Percentiles rank a stretch among this genome's conserved stretches.
Evolutionary conservation across 2,329 filamentous ascomycete genomes (phyloP).

Genomic region (Cladophialophora chaetospira): DNA sequence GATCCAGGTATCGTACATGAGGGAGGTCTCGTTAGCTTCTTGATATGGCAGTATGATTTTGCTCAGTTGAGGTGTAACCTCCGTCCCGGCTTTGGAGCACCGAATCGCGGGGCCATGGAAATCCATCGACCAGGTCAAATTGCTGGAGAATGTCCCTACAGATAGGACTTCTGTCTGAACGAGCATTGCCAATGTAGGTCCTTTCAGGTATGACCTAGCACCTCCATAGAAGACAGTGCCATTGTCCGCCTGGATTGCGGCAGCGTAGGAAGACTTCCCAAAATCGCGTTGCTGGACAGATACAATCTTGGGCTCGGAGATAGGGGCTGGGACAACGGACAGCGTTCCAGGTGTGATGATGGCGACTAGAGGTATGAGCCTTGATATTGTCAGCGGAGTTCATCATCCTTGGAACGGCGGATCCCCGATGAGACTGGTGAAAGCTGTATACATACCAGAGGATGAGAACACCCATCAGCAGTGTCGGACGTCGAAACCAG

Average conservation of each 20-base stretch:
- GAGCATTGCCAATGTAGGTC: conserved; percentile 4
- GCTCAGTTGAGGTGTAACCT: neutral
- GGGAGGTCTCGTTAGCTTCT: neutral
- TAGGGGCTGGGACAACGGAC: conserved; percentile 36
- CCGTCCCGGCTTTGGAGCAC: neutral
- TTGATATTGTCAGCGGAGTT: neutral
- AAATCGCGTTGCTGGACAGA: conserved; percentile 19
- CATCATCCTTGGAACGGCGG: conserved; percentile 8
- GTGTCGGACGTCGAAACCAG: conserved; percentile 4
- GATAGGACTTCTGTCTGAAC: conserved; percentile 2
- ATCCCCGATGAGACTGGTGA: neutral
- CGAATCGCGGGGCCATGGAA: conserved; percentile 2
- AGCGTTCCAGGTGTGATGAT: conserved; percentile 16
- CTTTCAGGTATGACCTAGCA: conserved; percentile 8
- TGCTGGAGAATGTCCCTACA: neutral
- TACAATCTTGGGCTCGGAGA: conserved; percentile 46
- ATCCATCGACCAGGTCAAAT: neutral
- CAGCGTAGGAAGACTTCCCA: conserved; percentile 1
- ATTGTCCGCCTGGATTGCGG: neutral
- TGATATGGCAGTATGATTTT: conserved; percentile 3
- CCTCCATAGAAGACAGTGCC: conserved; percentile 4
- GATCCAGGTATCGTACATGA: conserved; percentile 6
- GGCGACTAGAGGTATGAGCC: conserved; percentile 13
- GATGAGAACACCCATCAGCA: neutral
- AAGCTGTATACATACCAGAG: neutral